Conservation (phyloP, 352 stramenopile species). For the Pilasporangium apinafurcum region DNA sequence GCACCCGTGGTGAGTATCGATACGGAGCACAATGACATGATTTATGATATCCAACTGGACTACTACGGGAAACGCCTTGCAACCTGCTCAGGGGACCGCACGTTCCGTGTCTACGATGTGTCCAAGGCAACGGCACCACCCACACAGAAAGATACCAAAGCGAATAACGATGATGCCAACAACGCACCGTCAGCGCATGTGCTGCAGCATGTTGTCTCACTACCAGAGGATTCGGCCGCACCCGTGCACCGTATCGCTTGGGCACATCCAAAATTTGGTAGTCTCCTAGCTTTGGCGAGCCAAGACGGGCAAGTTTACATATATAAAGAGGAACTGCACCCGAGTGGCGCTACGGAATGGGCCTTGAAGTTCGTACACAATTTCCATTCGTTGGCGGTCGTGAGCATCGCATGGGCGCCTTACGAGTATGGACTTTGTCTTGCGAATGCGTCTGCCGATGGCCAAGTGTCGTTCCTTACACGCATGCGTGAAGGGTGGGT, state of each 20-base stretch:
- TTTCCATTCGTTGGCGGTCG: slow-evolving; percentile 62
- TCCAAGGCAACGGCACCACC: slow-evolving; percentile 31
- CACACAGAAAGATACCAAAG: slow-evolving; percentile 2
- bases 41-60: slow-evolving; percentile 87
- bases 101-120: slow-evolving; percentile 82
- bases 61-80: slow-evolving; percentile 83
- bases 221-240: slow-evolving; percentile 57
- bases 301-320: slow-evolving; percentile 84
- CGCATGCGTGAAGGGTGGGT: slow-evolving; percentile 80
- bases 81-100: slow-evolving; percentile 78
- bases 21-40: slow-evolving; percentile 86
- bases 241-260: slow-evolving; percentile 77
- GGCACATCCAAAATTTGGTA: slow-evolving; percentile 84
- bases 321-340: slow-evolving; percentile 73
- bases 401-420: slow-evolving; percentile 80
- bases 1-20: slow-evolving; percentile 59
- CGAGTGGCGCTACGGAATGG: slow-evolving; percentile 62
- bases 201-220: slow-evolving; percentile 58
- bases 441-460: slow-evolving; percentile 68
- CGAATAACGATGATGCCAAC: slow-evolving; percentile 5
- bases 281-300: slow-evolving; percentile 64
- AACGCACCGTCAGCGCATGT: slow-evolving; percentile 8
- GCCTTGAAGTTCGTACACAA: slow-evolving; percentile 69
- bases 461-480: slow-evolving; percentile 80
- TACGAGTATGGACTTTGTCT: slow-evolving; percentile 86